Evolutionary conservation across 148 eudicot genomes (phyloP), one percentile per base, ranked within the genome.

Genomic region (Cornus florida): DNA sequence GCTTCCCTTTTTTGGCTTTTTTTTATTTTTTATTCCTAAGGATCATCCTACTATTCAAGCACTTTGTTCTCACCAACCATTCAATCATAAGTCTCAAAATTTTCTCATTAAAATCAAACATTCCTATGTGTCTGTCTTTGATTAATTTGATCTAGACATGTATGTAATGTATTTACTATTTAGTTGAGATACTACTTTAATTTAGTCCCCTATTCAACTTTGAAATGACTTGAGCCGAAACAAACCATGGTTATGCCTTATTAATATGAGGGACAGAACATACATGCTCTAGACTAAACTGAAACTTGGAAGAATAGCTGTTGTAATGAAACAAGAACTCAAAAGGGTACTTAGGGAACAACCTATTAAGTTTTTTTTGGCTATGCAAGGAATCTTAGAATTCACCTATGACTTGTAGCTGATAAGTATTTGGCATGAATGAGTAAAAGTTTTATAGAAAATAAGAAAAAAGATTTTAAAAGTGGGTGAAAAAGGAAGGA

Each of bases 401-500:
- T 57, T 79, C 78, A 62, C 46, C 72, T 17, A 43, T 46, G 11
- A 76, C 39, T 67, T 66, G 16, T 67, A 67, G 64, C 64, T 50
- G 17, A 66, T 48, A 65, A 24, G 66, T 66, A 35, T 46, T 3
- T 43, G 38, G 23, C 59, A 62, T 62, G 66, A 62, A 62, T 6
- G 66, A 62, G 20, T 62, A 43, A 20, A 20, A 2, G 14, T 20
- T 24, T 23, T 43, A 46, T 66, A 70, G 10, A 69, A 28, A 32
- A 39, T 28, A 53, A 13, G 23, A 24, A 76, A 39, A 73, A 70
- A 48, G 32, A 74, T 35, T 77, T 83, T 77, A 75, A 81, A 78
- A 83, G 79, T 81, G 62, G 76, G 76, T 83, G 69, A 48, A 78
- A 86, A 80, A 81, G 75, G 46, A 68, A 67, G 83, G 65, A 72